These are phyloP conservation scores for Zymoseptoria pseudotritici DNA, from an alignment of 2,329 filamentous ascomycete species.

Conservation along the genomic window DNA sequence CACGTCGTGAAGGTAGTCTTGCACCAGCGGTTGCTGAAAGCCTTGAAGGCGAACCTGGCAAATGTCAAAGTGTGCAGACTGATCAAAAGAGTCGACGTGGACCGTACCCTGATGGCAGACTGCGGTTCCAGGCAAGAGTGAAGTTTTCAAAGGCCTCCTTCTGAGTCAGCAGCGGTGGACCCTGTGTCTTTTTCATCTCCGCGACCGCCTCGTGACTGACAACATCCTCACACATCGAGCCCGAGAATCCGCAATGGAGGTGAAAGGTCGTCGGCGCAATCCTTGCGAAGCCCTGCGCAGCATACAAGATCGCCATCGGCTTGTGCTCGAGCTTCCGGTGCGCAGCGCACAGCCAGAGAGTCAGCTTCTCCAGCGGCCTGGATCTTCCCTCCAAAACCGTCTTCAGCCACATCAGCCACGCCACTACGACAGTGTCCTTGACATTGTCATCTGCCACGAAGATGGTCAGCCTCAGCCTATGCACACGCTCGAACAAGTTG, in stretches of 20 bases:
- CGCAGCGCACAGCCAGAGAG: slow-evolving; percentile 2
- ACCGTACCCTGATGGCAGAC: not conserved
- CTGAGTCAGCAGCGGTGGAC: not conserved
- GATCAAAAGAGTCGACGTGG: not conserved
- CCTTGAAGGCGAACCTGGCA: no score
- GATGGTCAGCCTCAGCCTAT: not conserved
- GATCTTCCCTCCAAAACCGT: not conserved
- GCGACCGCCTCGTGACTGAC: slow-evolving; percentile 1
- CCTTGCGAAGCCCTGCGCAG: slow-evolving; percentile 7
- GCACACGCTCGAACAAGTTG: not conserved
- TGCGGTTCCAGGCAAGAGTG: not conserved
- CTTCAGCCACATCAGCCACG: slow-evolving; percentile 1
- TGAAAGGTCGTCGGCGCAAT: slow-evolving; percentile 2
- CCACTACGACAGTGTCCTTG: slow-evolving; percentile 1
- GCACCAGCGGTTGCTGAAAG: no score
- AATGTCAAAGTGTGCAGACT: not conserved
- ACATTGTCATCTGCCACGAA: not conserved
- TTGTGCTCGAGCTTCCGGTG: not conserved
- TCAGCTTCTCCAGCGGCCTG: not conserved
- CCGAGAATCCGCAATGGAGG: slow-evolving; percentile 9
- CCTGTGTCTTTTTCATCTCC: not conserved
- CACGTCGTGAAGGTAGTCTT: no score
- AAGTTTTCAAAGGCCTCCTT: slow-evolving; percentile 1
- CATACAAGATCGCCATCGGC: slow-evolving; percentile 6
- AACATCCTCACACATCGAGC: slow-evolving; percentile 2